Percentiles rank a stretch among this genome's conserved stretches.
Evolutionary conservation across 176 grass and related monocot genomes (phyloP).

Genomic region (Eleusine coracana): DNA sequence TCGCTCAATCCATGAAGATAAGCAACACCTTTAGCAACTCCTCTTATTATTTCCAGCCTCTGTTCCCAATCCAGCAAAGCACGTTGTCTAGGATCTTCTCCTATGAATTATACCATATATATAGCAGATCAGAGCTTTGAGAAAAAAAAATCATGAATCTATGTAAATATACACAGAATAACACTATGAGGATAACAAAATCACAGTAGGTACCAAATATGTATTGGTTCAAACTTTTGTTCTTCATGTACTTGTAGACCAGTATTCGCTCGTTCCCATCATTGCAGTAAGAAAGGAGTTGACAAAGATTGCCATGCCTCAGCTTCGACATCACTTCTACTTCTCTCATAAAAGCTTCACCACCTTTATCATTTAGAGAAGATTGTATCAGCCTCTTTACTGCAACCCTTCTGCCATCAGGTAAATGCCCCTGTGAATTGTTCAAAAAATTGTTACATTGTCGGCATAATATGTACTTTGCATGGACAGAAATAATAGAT

Average conservation of each 20-base stretch:
- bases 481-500: not conserved
- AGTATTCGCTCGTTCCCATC: constrained; percentile 17
- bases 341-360: constrained; percentile 26
- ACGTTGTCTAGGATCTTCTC: not conserved
- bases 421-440: constrained; percentile 19
- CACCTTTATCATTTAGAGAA: not conserved
- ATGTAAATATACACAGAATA: too few relatives aligned
- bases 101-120: not conserved
- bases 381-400: constrained; percentile 25
- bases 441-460: not conserved
- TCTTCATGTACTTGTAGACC: constrained; percentile 34
- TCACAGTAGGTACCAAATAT: constrained; percentile 36
- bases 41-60: constrained; percentile 17
- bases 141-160: not conserved
- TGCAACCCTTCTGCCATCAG: constrained; percentile 21
- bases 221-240: constrained; percentile 22
- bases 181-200: too few relatives aligned
- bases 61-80: constrained; percentile 5
- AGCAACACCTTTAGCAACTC: constrained; percentile 9
- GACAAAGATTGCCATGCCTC: constrained; percentile 22
- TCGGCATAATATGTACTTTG: too few relatives aligned
- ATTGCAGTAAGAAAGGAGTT: constrained; percentile 36
- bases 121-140: not conserved
- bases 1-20: constrained; percentile 36
- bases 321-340: constrained; percentile 42